Conservation (phyloP, 108 stramenopile genomes). For the Mayamaea pseudoterrestris region DNA sequence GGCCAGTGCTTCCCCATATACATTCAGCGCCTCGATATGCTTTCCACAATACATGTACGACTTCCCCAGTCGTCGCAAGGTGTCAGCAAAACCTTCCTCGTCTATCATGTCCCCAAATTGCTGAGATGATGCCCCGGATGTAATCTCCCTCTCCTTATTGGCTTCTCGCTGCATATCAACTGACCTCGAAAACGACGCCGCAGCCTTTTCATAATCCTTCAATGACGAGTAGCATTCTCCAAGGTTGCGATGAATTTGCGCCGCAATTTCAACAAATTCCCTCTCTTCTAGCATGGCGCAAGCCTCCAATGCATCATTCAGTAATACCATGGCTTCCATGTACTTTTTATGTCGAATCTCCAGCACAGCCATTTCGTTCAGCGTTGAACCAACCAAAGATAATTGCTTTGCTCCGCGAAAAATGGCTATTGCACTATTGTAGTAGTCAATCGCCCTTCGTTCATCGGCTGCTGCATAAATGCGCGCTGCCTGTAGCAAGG, state of each 20-base stretch:
- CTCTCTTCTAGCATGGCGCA: conserved; percentile 5
- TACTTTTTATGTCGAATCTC: conserved; percentile 14
- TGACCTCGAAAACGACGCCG: conserved; percentile 8
- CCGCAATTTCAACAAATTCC: conserved; percentile 1
- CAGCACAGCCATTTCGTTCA: conserved; percentile 25
- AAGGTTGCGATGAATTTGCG: conserved; percentile 25
- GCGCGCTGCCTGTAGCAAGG: conserved; percentile 13
- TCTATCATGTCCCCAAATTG: not conserved
- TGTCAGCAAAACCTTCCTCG: conserved; percentile 16
- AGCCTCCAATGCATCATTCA: conserved; percentile 16
- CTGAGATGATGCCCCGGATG: no score
- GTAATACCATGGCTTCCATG: conserved; percentile 10
- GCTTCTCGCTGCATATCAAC: conserved; percentile 17
- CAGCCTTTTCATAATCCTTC: conserved; percentile 9
- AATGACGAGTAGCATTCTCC: conserved; percentile 13
- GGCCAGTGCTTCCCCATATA: conserved; percentile 20
- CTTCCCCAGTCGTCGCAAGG: conserved; percentile 13
- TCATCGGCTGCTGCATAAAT: conserved; percentile 11
- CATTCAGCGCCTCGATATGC: conserved; percentile 9
- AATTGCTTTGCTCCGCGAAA: conserved; percentile 6
- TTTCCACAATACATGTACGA: conserved; percentile 8
- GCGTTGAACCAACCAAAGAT: conserved; percentile 8
- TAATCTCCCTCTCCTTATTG: conserved; percentile 6
- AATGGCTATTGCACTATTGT: conserved; percentile 14
- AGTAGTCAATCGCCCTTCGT: conserved; percentile 10